Evolutionary conservation across 2,329 filamentous ascomycete species (phyloP).

Genomic region (Botrytis deweyae): DNA sequence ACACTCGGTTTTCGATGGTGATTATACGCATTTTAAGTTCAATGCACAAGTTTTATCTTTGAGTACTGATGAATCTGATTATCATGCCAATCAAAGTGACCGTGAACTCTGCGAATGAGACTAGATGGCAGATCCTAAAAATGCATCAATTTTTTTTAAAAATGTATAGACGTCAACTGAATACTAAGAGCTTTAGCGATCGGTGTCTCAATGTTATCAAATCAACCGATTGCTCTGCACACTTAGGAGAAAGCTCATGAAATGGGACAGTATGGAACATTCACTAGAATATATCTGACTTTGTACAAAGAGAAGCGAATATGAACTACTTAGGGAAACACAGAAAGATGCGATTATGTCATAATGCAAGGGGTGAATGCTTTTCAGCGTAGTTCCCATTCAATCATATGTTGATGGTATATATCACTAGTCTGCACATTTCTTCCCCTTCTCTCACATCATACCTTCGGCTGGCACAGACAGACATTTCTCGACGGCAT

Average conservation of each 20-base stretch:
- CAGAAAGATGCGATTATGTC: neutral
- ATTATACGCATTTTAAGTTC: neutral
- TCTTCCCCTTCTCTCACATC: neutral
- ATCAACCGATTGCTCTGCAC: neutral
- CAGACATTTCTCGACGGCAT: neutral
- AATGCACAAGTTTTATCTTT: neutral
- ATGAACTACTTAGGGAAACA: neutral
- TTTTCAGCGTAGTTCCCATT: neutral
- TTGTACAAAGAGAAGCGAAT: neutral
- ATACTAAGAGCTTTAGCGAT: neutral
- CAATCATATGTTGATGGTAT: slow-evolving; percentile 4
- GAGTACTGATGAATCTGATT: neutral
- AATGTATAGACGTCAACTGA: neutral
- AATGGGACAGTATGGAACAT: neutral
- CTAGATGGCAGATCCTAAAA: neutral
- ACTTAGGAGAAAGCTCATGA: neutral
- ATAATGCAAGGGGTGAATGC: neutral
- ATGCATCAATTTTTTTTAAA: neutral
- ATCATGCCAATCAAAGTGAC: neutral
- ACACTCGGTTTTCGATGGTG: neutral
- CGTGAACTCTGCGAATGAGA: neutral
- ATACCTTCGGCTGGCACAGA: neutral
- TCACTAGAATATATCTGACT: neutral
- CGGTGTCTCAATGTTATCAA: neutral
- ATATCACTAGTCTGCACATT: neutral